Percentiles rank a stretch among this genome's conserved stretches.
These are phyloP conservation scores for Kuraishia piskuri DNA, from an alignment of 805 yeast species.

Conservation along the genomic window DNA sequence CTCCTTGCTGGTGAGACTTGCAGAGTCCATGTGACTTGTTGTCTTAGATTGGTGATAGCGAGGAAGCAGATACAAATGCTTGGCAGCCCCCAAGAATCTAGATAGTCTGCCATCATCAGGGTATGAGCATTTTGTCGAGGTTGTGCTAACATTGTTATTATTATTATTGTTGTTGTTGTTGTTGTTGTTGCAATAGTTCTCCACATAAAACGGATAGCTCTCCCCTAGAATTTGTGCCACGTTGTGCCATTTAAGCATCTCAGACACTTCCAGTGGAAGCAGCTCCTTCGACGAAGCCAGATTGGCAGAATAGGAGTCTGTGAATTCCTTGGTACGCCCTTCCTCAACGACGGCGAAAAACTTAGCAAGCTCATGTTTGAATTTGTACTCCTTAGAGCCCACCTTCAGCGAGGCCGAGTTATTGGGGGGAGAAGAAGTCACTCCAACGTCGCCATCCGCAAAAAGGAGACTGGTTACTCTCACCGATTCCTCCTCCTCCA, in stretches of 20 bases:
- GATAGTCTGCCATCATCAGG: constrained; percentile 8
- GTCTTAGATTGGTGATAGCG: constrained; percentile 19
- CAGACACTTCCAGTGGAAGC: constrained; percentile 18
- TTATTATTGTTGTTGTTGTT: too few species aligned
- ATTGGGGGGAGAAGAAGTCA: neutral
- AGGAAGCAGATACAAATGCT: constrained; percentile 24
- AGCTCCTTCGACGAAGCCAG: constrained; percentile 17
- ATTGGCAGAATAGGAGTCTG: constrained; percentile 25
- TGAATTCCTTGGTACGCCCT: constrained; percentile 27
- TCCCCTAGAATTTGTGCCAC: constrained; percentile 20
- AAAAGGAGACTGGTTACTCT: constrained; percentile 34
- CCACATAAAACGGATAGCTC: constrained; percentile 17
- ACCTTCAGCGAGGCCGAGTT: neutral
- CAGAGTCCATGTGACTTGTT: neutral
- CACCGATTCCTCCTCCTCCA: constrained; percentile 51
- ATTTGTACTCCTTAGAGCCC: constrained; percentile 12
- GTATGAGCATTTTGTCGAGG: neutral
- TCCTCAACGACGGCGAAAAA: constrained; percentile 39
- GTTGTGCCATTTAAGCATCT: constrained; percentile 18
- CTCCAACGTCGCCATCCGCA: constrained; percentile 18
- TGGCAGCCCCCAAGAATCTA: constrained; percentile 18
- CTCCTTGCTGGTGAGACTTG: neutral
- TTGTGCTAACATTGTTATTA: neutral
- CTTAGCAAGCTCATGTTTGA: constrained; percentile 41
- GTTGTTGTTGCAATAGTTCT: constrained; percentile 8